Conservation (phyloP, 768 basidiomycete species). For the Daedalea quercina region DNA sequence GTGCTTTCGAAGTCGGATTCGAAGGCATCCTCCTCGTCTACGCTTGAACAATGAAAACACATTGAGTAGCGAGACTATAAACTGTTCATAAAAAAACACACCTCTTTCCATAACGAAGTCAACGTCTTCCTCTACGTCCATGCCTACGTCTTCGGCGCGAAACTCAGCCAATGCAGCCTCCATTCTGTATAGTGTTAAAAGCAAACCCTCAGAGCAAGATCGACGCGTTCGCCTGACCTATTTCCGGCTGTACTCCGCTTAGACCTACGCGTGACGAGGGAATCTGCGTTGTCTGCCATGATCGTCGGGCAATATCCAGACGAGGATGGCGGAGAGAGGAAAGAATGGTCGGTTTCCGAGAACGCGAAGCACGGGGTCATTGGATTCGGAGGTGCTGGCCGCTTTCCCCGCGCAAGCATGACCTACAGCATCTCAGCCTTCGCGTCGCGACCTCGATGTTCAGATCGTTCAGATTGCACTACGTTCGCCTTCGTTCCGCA, state of each 20-base stretch:
- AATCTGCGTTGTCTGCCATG: conserved; percentile 34
- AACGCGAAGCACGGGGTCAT: background rate
- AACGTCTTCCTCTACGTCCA: conserved; percentile 64
- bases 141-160: conserved; percentile 38
- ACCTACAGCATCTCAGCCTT: background rate
- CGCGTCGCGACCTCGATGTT: background rate
- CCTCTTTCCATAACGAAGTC: conserved; percentile 69
- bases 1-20: conserved; percentile 84
- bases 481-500: background rate
- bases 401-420: no score
- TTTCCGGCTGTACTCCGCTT: conserved; percentile 76
- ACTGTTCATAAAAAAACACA: conserved; percentile 15
- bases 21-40: conserved; percentile 79
- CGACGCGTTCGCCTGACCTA: conserved; percentile 32
- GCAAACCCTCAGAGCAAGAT: no score
- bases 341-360: background rate
- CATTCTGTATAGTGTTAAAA: conserved; percentile 31
- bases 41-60: background rate
- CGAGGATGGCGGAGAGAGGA: background rate
- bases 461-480: background rate
- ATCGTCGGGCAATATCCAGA: background rate
- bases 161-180: conserved; percentile 72
- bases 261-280: conserved; percentile 47
- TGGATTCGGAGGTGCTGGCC: background rate
- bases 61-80: background rate